These are phyloP conservation scores for Annulohypoxylon stygium DNA, from an alignment of 495 filamentous ascomycete species.

Conservation along the genomic window DNA sequence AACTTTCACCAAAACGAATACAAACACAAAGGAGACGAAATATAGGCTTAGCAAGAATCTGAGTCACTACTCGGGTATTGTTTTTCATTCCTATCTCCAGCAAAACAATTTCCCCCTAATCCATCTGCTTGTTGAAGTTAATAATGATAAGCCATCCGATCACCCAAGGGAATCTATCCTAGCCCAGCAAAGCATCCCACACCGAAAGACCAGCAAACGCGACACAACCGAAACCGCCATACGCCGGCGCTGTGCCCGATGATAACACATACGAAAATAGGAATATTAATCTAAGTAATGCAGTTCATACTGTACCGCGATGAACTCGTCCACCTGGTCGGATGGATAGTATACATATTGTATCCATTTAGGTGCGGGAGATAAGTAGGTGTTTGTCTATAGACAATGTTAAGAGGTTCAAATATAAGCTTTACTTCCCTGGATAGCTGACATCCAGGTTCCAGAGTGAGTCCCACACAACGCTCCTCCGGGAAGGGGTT, in stretches of 20 bases:
- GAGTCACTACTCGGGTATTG: constrained; percentile 19
- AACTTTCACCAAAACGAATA: neutral
- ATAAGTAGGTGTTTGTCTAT: constrained; percentile 5
- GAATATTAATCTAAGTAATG: constrained; percentile 29
- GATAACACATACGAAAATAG: constrained; percentile 8
- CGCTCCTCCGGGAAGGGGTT: constrained; percentile 56
- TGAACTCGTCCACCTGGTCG: neutral
- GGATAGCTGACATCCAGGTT: constrained; percentile 62
- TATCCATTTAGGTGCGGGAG: constrained; percentile 2
- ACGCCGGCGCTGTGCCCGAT: constrained; percentile 43
- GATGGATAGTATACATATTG: neutral
- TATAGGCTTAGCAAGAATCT: neutral
- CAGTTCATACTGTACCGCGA: constrained; percentile 24
- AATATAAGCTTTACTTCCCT: constrained; percentile 41
- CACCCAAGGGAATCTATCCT: constrained; percentile 32
- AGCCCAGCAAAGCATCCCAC: neutral
- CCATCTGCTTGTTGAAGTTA: constrained; percentile 5
- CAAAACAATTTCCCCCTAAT: constrained; percentile 27
- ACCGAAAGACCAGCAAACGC: neutral
- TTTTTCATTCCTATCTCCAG: constrained; percentile 20
- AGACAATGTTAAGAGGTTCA: neutral
- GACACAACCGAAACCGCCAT: constrained; percentile 11
- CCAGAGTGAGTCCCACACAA: constrained; percentile 70
- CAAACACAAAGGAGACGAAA: neutral
- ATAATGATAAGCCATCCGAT: constrained; percentile 11